Base-by-base conservation (phyloP, 345 rosid species). In the Cardamine resedifolia region DNA sequence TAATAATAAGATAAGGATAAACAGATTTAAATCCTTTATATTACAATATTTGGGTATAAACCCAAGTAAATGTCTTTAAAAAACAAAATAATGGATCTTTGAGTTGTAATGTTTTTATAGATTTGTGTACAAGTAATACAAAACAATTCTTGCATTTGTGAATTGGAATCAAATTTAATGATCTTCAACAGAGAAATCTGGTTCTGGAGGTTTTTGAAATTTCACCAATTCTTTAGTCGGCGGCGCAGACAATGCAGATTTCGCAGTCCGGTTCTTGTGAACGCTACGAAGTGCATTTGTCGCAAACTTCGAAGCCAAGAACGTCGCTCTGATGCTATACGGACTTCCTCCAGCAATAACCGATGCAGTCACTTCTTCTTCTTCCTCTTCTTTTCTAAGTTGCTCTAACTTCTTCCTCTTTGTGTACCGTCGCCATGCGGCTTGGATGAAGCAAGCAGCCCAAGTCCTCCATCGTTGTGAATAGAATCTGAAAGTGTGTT, bases 401-500 rank as follows among this genome's bases (percentile, higher is more conserved):
- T 83, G 91, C 75, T 91, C 99, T 79, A 88, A 36, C 24, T 15
- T 85, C 85, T 95, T 95, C 77, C 96, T 87, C 80, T 85, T 95
- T 18, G 85, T 78, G 74, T 94, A 87, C 4, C 98, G 84, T 23
- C 97, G 80, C 97, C 97, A 94, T 0, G 97, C 97, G 0, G 98
- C 98, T 78, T 91, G 98, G 56, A 94, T 89, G 43, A 94, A 94
- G 81, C 96, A 89, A 47, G 98, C 98, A 0, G 98, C 98, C 98
- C 98, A 94, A 14, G 98, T 94, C 81, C 81, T 86, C 98, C 98
- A 94, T 59, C 89, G 98, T 80, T 91, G 96, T 0, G 98, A 91
- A 80, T 94, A 92, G 68, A 94, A 94, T 4, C 98, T 85, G 84
- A 94, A 94, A 3, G 98, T 94, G 78, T 94, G 98, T 30, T 91